Evolutionary conservation across 73 alveolate genomes (phyloP).

Genomic region (Tetrahymena malaccensis): DNA sequence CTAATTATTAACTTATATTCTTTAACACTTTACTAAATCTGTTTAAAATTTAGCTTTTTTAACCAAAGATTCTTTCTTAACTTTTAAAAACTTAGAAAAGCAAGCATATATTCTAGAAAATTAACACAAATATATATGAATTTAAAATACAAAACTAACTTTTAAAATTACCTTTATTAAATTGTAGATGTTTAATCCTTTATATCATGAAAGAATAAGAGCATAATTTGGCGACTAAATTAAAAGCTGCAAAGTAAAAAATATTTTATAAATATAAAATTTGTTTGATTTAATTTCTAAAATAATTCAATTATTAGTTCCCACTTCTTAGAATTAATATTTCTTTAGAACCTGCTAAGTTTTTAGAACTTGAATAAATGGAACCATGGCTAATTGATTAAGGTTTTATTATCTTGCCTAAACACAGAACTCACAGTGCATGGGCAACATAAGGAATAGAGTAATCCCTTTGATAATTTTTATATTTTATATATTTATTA

Average conservation of each 20-base stretch:
- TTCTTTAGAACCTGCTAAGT: not conserved
- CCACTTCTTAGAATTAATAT: not conserved
- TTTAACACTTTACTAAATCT: no score
- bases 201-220: not conserved
- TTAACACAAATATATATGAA: no score
- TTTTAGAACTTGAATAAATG: not conserved
- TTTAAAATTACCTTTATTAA: not conserved
- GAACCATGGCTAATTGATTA: not conserved
- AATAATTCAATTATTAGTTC: not conserved
- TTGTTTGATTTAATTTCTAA: not conserved
- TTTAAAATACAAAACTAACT: no score
- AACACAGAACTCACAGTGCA: not conserved
- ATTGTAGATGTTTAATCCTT: not conserved
- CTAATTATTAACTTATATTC: no score
- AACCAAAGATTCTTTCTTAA: not conserved
- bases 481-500: not conserved
- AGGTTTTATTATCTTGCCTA: not conserved
- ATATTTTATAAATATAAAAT: not conserved
- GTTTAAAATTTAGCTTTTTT: not conserved
- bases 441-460: not conserved
- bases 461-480: not conserved
- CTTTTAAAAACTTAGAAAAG: not conserved
- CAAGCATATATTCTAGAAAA: not conserved
- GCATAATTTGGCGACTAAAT: not conserved
- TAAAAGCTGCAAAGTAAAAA: not conserved